Percentiles rank a stretch among this genome's conserved stretches.
Conservation (phyloP, 768 basidiomycete species). For the Russula emetica region DNA sequence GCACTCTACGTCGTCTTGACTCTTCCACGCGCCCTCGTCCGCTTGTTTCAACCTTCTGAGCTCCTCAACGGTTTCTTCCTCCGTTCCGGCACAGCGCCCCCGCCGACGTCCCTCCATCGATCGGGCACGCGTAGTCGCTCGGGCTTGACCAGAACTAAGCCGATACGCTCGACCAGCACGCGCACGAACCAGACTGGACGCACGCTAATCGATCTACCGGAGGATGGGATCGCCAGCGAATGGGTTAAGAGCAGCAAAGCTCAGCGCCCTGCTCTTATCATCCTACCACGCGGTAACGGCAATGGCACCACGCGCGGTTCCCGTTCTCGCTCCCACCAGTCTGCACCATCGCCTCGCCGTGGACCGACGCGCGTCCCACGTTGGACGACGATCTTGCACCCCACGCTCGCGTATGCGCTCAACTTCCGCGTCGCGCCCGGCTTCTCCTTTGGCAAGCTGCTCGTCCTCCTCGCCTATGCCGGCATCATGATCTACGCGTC, state of each 20-base stretch:
- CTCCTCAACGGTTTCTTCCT: slow-evolving; percentile 23
- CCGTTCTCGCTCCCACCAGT: not conserved
- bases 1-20: slow-evolving; percentile 22
- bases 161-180: slow-evolving; percentile 1
- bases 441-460: slow-evolving; percentile 38
- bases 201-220: slow-evolving; percentile 5
- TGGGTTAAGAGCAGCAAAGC: not conserved
- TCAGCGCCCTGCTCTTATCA: not conserved
- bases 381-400: slow-evolving; percentile 38
- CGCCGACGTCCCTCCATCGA: slow-evolving; percentile 5
- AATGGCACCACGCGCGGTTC: not conserved
- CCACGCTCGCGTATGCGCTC: slow-evolving; percentile 33
- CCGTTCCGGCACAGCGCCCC: slow-evolving; percentile 3
- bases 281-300: not conserved
- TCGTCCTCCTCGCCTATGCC: slow-evolving; percentile 39
- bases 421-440: slow-evolving; percentile 36
- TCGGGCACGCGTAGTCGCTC: slow-evolving; percentile 19
- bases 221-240: not conserved
- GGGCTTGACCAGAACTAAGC: slow-evolving; percentile 3
- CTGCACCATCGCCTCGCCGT: not conserved
- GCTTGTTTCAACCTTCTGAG: slow-evolving; percentile 23
- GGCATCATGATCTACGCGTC: slow-evolving; percentile 37
- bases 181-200: slow-evolving; percentile 3
- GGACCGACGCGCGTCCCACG: slow-evolving; percentile 38
- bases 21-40: slow-evolving; percentile 25